phyloP scores from a whole-genome alignment of 2,329 filamentous ascomycete species.

The Camptophora hylomeconis region DNA sequence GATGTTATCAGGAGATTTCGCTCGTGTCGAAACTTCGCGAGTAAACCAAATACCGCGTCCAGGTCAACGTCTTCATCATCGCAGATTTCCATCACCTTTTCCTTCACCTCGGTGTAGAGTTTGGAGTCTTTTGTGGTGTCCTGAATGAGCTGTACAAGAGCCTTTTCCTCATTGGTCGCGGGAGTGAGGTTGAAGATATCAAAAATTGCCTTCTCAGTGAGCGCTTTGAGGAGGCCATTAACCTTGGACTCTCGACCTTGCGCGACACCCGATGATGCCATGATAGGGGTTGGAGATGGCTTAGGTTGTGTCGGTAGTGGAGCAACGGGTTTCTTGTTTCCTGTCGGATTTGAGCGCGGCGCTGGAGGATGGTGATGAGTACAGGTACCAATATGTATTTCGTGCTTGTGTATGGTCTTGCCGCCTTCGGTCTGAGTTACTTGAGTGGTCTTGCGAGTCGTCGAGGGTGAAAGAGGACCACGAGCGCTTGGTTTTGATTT shows the following conservation, averaged over 20 bases:
- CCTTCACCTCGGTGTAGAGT: constrained; percentile 4
- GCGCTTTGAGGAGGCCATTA: constrained; percentile 6
- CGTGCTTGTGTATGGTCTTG: too few species aligned
- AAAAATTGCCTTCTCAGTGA: constrained; percentile 1
- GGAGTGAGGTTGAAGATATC: constrained; percentile 3
- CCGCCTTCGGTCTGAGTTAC: too few species aligned
- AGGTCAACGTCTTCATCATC: constrained; percentile 1
- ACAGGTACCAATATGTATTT: too few species aligned
- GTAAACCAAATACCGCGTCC: constrained; percentile 4
- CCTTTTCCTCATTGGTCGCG: constrained; percentile 2
- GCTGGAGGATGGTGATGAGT: too few species aligned
- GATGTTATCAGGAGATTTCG: constrained; percentile 4
- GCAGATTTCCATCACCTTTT: constrained; percentile 3
- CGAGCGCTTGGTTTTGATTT: too few species aligned
- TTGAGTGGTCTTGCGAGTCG: too few species aligned
- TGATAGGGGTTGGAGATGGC: too few species aligned
- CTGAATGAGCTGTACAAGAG: constrained; percentile 1
- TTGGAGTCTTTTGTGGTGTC: constrained; percentile 1
- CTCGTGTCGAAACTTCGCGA: constrained; percentile 6
- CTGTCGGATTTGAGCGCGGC: too few species aligned
- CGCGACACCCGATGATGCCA: too few species aligned
- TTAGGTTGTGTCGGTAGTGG: too few species aligned
- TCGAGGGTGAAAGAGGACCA: too few species aligned
- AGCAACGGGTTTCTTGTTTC: too few species aligned
- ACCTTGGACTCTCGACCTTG: constrained; percentile 5